These are phyloP conservation scores for Chernovozyma sophiae-reginae DNA, from an alignment of 1,139 yeast genomes.

Conservation along the genomic window DNA sequence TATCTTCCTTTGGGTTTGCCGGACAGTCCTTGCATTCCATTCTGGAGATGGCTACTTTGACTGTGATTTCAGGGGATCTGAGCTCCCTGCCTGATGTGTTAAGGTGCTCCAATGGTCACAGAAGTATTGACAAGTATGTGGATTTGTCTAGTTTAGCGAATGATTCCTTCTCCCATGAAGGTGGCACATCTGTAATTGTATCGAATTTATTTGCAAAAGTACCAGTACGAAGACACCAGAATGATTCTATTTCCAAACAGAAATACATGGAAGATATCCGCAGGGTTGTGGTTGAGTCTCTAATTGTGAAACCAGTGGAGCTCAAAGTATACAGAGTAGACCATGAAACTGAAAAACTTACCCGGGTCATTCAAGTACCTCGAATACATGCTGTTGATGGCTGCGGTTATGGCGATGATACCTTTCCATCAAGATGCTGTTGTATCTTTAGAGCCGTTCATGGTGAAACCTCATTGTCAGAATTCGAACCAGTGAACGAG, in stretches of 20 bases:
- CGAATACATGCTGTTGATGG: no score
- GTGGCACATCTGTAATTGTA: neutral
- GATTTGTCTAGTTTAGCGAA: neutral
- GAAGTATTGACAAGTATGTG: neutral
- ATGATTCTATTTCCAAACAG: constrained; percentile 18
- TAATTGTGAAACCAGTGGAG: constrained; percentile 24
- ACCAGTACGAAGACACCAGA: constrained; percentile 52
- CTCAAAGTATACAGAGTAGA: constrained; percentile 15
- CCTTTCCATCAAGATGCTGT: no score
- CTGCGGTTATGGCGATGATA: no score
- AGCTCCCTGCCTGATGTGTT: neutral
- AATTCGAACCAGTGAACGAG: constrained; percentile 18
- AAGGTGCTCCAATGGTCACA: neutral
- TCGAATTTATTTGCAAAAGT: constrained; percentile 46
- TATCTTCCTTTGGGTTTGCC: constrained; percentile 64
- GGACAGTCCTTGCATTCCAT: constrained; percentile 73
- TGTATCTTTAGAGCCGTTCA: constrained; percentile 10
- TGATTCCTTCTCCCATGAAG: neutral
- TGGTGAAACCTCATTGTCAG: constrained; percentile 14
- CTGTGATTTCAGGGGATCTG: neutral
- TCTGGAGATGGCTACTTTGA: constrained; percentile 26
- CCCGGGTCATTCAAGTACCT: no score
- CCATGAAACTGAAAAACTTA: neutral
- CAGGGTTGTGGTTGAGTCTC: constrained; percentile 27
- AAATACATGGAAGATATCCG: constrained; percentile 29